phyloP scores from a whole-genome alignment of 2,329 filamentous ascomycete species.

The Xylariaceae sp. region DNA sequence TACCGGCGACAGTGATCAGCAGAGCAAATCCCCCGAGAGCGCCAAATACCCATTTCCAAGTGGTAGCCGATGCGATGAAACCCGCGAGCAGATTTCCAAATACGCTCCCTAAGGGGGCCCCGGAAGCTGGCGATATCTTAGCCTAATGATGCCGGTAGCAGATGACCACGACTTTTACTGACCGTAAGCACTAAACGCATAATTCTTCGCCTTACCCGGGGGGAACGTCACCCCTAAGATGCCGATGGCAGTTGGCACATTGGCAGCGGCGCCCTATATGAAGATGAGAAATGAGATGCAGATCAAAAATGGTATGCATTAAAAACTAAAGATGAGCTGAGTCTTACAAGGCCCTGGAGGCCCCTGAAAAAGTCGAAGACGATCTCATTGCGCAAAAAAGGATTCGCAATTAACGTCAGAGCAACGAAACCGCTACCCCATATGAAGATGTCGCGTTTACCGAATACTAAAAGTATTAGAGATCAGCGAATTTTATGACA shows the following conservation, averaged over 20 bases:
- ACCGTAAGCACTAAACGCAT: conserved; percentile 62
- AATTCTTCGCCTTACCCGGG: conserved; percentile 64
- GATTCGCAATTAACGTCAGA: conserved; percentile 52
- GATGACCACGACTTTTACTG: conserved; percentile 14
- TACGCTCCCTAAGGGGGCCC: conserved; percentile 58
- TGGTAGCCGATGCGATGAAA: conserved; percentile 56
- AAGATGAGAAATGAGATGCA: conserved; percentile 13
- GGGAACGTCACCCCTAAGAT: conserved; percentile 64
- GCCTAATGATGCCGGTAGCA: not conserved
- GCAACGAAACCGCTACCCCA: conserved; percentile 60
- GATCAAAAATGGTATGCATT: not conserved
- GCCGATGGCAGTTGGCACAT: conserved; percentile 65
- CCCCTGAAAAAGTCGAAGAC: conserved; percentile 62
- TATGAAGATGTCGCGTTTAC: conserved; percentile 61
- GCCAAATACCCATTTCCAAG: conserved; percentile 65
- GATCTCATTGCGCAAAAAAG: conserved; percentile 62
- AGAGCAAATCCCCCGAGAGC: conserved; percentile 56
- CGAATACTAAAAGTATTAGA: conserved; percentile 42
- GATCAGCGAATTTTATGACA: not conserved
- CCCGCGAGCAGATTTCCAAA: conserved; percentile 62
- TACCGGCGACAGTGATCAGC: conserved; percentile 50
- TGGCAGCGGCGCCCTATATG: conserved; percentile 57
- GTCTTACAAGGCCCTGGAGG: conserved; percentile 53
- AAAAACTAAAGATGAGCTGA: not conserved
- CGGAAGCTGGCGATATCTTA: conserved; percentile 42